Conservation (phyloP, 306 rosid species). For the Casuarina equisetifolia region DNA sequence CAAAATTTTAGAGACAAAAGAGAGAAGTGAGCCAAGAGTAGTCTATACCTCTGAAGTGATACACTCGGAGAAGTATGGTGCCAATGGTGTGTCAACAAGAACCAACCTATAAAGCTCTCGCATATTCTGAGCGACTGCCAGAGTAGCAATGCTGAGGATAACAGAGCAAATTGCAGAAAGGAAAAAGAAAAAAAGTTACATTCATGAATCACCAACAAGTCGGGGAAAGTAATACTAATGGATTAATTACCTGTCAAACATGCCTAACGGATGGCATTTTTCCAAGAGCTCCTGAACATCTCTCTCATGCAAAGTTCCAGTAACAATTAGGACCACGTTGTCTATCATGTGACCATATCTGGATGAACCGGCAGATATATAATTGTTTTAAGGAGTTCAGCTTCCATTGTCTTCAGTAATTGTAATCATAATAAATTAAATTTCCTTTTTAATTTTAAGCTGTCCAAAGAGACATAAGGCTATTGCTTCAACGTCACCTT, state of each 20-base stretch:
- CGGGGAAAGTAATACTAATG: not conserved
- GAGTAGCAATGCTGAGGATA: slow-evolving; percentile 86
- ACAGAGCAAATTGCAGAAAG: not conserved
- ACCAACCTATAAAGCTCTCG: slow-evolving; percentile 96
- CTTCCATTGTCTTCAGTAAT: not conserved
- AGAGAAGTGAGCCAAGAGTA: not conserved
- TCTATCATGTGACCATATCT: slow-evolving; percentile 99
- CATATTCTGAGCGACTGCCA: slow-evolving; percentile 99
- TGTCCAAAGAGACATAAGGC: not conserved
- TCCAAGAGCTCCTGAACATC: slow-evolving; percentile 98
- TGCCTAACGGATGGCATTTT: slow-evolving; percentile 97
- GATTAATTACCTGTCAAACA: slow-evolving; percentile 87
- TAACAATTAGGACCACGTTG: slow-evolving; percentile 95
- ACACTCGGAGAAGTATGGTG: slow-evolving; percentile 97
- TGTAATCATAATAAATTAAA: not conserved
- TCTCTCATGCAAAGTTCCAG: slow-evolving; percentile 98
- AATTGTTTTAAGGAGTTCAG: not conserved
- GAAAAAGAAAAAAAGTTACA: not conserved
- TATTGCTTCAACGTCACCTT: not conserved
- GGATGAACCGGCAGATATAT: slow-evolving; percentile 31
- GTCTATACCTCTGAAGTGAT: slow-evolving; percentile 86
- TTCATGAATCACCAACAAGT: not conserved
- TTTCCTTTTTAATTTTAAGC: not conserved
- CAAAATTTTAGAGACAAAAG: not conserved
- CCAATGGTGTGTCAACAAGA: slow-evolving; percentile 97